Conservation (phyloP, 768 basidiomycete genomes). For the Crassisporium funariophilum region DNA sequence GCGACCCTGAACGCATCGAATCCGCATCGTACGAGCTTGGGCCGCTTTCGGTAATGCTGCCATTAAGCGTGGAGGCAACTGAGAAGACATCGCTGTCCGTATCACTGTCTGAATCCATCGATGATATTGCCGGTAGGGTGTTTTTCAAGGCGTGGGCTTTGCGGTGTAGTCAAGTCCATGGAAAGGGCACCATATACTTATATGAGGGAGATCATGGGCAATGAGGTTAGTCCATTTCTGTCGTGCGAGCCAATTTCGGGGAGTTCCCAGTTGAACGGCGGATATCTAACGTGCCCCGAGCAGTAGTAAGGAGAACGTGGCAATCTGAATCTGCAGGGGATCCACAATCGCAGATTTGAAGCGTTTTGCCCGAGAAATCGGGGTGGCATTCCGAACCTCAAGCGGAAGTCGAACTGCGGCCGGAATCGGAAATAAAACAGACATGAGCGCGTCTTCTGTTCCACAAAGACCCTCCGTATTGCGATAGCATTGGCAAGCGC, state of each 20-base stretch:
- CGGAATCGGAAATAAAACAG: too few relatives aligned
- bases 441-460: too few relatives aligned
- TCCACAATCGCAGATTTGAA: too few relatives aligned
- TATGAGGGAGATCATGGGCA: slow-evolving; percentile 8
- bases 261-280: slow-evolving; percentile 19
- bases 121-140: slow-evolving; percentile 1
- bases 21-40: slow-evolving; percentile 49
- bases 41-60: slow-evolving; percentile 38
- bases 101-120: slow-evolving; percentile 38
- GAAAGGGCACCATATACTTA: too few relatives aligned
- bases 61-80: slow-evolving; percentile 40
- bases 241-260: slow-evolving; percentile 16
- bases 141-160: too few relatives aligned
- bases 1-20: slow-evolving; percentile 61
- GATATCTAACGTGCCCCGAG: slow-evolving; percentile 21
- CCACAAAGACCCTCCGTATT: too few relatives aligned
- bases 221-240: slow-evolving; percentile 6
- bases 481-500: too few relatives aligned
- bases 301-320: slow-evolving; percentile 18
- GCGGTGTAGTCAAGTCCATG: too few relatives aligned
- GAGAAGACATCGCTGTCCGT: slow-evolving; percentile 51
- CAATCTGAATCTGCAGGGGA: slow-evolving; percentile 6
- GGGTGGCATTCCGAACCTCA: too few relatives aligned
- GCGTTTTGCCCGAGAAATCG: too few relatives aligned
- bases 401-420: neutral